Evolutionary conservation across 139 green algal species (phyloP).

Genomic region (Gonium pectorale): DNA sequence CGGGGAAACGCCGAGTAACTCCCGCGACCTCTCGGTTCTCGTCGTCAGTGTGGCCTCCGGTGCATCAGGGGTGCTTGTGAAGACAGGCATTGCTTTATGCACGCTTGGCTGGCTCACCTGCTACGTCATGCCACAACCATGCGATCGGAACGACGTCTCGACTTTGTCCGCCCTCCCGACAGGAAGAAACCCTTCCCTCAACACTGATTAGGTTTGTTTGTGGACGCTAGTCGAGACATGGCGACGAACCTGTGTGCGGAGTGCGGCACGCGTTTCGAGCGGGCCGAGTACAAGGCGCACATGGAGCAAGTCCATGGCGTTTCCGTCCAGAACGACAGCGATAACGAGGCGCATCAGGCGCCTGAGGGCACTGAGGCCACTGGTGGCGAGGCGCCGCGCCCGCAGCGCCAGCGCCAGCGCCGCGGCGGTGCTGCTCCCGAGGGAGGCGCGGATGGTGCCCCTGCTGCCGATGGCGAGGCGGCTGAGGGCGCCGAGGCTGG

Average conservation of each 20-base stretch:
- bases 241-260: constrained; percentile 38
- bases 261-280: constrained; percentile 14
- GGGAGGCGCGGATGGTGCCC: not conserved
- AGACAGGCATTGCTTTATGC: too few relatives aligned
- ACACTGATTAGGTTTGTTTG: not conserved
- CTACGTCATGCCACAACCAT: too few relatives aligned
- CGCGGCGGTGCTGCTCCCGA: not conserved
- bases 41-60: too few relatives aligned
- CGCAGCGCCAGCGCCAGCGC: not conserved
- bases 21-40: too few relatives aligned
- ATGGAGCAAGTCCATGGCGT: constrained; percentile 33
- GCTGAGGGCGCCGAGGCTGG: not conserved
- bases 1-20: too few relatives aligned
- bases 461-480: not conserved
- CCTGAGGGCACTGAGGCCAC: not conserved
- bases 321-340: not conserved
- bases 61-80: too few relatives aligned
- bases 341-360: not conserved
- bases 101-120: too few relatives aligned
- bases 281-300: constrained; percentile 22
- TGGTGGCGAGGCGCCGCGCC: not conserved
- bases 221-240: not conserved
- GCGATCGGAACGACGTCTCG: too few relatives aligned
- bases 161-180: too few relatives aligned
- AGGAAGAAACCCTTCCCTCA: too few relatives aligned